phyloP scores from a whole-genome alignment of 371 early-diverging fungal species.

The Globomyces sp. region DNA sequence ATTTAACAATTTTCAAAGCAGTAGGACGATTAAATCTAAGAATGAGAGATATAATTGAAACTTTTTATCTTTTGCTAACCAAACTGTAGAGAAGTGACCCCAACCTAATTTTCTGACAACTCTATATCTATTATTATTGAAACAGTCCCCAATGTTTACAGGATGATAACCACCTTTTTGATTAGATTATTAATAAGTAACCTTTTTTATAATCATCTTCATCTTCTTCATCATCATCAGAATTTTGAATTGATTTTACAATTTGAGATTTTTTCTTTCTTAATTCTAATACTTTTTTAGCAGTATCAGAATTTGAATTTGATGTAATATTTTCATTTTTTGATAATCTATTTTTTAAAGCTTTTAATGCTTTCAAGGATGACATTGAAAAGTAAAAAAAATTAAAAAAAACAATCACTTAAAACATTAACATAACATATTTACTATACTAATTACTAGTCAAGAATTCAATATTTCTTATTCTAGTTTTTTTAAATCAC shows the following conservation, averaged over 20 bases:
- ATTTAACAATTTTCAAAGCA: slow-evolving; percentile 96
- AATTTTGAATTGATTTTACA: no score
- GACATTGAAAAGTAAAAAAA: no score
- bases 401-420: not conserved
- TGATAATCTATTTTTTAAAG: no score
- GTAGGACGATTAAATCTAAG: slow-evolving; percentile 65
- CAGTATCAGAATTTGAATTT: no score
- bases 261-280: no score
- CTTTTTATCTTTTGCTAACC: slow-evolving; percentile 80
- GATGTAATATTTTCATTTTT: no score
- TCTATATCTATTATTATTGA: slow-evolving; percentile 71
- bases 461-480: no score
- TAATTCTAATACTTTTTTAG: no score
- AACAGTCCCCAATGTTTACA: slow-evolving; percentile 79
- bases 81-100: slow-evolving; percentile 98
- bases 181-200: not conserved
- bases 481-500: no score
- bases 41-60: slow-evolving; percentile 40
- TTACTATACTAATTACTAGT: no score
- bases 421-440: not conserved
- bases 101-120: slow-evolving; percentile 92
- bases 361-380: no score
- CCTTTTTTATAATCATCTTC: slow-evolving; percentile 85
- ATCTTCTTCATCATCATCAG: slow-evolving; percentile 81
- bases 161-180: slow-evolving; percentile 83